Conservation (phyloP, 345 rosid species). For the Linum tenue region DNA sequence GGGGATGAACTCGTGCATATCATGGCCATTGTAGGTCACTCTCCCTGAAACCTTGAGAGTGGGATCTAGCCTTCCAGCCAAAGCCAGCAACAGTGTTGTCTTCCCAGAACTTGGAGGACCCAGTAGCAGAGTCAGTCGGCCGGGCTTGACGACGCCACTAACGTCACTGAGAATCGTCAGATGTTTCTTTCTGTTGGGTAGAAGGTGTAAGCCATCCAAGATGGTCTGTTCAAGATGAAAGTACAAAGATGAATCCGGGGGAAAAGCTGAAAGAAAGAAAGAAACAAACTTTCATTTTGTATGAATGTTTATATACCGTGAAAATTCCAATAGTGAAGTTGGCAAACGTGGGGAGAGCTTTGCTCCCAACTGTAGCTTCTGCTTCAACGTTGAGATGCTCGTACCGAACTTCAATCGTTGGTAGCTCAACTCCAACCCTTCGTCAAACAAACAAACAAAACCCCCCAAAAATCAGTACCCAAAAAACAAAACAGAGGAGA, state of each 20-base stretch:
- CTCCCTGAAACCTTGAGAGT: conserved; percentile 3
- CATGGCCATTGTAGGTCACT: conserved; percentile 3
- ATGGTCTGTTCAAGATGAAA: not conserved
- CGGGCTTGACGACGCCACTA: conserved; percentile 11
- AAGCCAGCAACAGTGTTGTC: conserved; percentile 2
- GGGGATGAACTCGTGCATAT: conserved; percentile 2
- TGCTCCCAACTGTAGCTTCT: not conserved
- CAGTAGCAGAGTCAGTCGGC: conserved; percentile 3
- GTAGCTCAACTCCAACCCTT: conserved; percentile 3
- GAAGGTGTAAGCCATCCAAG: not conserved
- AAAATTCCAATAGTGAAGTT: not conserved
- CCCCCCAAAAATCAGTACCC: no score
- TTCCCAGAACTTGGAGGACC: conserved; percentile 8
- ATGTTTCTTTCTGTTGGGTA: conserved; percentile 4
- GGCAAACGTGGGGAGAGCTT: not conserved
- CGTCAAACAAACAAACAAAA: no score
- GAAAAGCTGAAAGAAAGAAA: no score
- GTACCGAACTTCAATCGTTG: conserved; percentile 2
- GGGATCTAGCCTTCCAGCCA: conserved; percentile 1
- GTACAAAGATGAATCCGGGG: not conserved
- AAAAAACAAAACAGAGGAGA: no score
- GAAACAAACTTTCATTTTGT: not conserved
- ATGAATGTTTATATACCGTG: not conserved
- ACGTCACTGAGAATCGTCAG: conserved; percentile 1
- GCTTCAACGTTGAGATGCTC: conserved; percentile 8